phyloP scores from a whole-genome alignment of 805 yeast genomes.

The Monosporozyma unispora region DNA sequence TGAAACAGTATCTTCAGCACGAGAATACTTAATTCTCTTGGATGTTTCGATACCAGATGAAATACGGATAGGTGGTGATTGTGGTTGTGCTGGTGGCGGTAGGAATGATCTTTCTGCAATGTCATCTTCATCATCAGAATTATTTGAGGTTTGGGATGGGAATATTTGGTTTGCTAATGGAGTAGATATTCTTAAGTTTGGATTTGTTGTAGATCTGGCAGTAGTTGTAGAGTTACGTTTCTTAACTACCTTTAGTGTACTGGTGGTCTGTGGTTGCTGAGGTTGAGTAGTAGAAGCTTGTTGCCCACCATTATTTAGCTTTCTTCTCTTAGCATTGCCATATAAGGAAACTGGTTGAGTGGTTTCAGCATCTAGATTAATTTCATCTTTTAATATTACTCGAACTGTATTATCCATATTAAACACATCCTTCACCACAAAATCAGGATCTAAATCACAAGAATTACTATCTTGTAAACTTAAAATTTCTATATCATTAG shows the following conservation, averaged over 20 bases:
- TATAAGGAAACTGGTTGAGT: constrained; percentile 20
- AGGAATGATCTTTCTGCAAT: constrained; percentile 27
- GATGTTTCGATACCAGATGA: constrained; percentile 29
- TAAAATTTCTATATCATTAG: constrained; percentile 44
- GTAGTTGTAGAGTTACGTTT: constrained; percentile 12
- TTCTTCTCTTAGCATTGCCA: constrained; percentile 16
- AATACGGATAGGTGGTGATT: constrained; percentile 32
- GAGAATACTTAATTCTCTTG: constrained; percentile 25
- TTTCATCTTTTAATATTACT: constrained; percentile 36
- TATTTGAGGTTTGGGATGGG: constrained; percentile 22
- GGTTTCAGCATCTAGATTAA: constrained; percentile 22
- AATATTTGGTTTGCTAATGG: constrained; percentile 35
- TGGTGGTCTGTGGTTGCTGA: constrained; percentile 4
- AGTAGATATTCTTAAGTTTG: constrained; percentile 30
- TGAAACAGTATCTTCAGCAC: constrained; percentile 32
- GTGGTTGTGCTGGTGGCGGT: constrained; percentile 32
- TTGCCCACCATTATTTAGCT: constrained; percentile 17
- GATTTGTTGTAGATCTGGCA: constrained; percentile 5
- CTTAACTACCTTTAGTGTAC: constrained; percentile 17
- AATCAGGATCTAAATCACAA: constrained; percentile 78
- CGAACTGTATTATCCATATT: constrained; percentile 39
- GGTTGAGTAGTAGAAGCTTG: constrained; percentile 1
- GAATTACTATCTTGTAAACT: constrained; percentile 56
- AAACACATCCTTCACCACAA: constrained; percentile 55
- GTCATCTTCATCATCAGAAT: constrained; percentile 28